Percentiles rank a stretch among this genome's conserved stretches.
These are phyloP conservation scores for Aspergillus nanangensis DNA, from an alignment of 495 filamentous ascomycete species.

Conservation along the genomic window DNA sequence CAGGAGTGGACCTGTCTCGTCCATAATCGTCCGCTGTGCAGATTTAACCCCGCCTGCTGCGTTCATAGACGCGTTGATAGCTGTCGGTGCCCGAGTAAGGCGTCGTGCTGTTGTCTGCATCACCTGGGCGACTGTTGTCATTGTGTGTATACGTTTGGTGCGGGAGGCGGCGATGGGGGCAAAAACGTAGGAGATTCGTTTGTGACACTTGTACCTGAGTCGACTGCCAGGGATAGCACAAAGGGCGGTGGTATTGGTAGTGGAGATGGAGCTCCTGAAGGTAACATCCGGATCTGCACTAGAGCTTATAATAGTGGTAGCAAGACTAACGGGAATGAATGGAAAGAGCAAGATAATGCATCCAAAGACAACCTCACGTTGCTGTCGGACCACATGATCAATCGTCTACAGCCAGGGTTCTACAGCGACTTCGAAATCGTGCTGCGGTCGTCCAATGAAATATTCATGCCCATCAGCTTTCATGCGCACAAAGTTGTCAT, in stretches of 20 bases:
- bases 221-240: too few species aligned
- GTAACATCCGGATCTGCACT: too few species aligned
- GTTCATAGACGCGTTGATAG: slow-evolving; percentile 7
- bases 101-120: slow-evolving; percentile 19
- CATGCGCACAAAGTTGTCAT: slow-evolving; percentile 17
- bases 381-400: too few species aligned
- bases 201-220: not conserved
- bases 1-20: too few species aligned
- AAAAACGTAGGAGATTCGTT: too few species aligned
- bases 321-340: too few species aligned
- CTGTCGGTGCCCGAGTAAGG: slow-evolving; percentile 10
- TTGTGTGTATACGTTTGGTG: slow-evolving; percentile 2
- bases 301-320: too few species aligned
- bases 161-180: not conserved
- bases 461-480: slow-evolving; percentile 11
- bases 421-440: slow-evolving; percentile 18
- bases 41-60: slow-evolving; percentile 13
- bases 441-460: slow-evolving; percentile 10
- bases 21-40: slow-evolving; percentile 9
- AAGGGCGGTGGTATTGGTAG: too few species aligned
- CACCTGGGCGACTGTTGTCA: slow-evolving; percentile 18
- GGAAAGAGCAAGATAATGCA: too few species aligned
- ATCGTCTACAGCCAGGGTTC: too few species aligned
- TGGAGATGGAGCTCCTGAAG: too few species aligned
- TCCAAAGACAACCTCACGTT: too few species aligned